phyloP scores from a whole-genome alignment of 108 stramenopile species.

The Parietichytrium sp. region DNA sequence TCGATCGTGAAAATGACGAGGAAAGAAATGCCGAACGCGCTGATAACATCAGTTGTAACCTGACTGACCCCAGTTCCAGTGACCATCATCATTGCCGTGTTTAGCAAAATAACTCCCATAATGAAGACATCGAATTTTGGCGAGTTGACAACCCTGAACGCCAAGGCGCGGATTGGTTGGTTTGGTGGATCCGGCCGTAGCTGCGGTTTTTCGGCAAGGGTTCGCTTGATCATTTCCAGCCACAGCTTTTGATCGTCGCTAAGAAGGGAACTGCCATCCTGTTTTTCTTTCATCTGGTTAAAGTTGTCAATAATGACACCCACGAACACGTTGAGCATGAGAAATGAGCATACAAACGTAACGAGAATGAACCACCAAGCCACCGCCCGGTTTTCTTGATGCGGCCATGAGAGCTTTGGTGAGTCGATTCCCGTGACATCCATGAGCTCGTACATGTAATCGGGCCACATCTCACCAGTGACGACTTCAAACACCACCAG shows the following conservation, averaged over 20 bases:
- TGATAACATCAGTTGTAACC: slow-evolving; percentile 2
- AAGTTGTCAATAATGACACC: slow-evolving; percentile 73
- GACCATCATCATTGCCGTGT: slow-evolving; percentile 55
- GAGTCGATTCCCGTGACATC: slow-evolving; percentile 45
- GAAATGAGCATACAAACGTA: slow-evolving; percentile 66
- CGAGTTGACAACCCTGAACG: slow-evolving; percentile 37
- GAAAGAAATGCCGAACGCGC: slow-evolving; percentile 46
- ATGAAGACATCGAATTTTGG: slow-evolving; percentile 50
- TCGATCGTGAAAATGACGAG: slow-evolving; percentile 56
- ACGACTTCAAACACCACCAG: slow-evolving; percentile 54
- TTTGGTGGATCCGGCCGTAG: slow-evolving; percentile 41
- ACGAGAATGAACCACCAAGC: slow-evolving; percentile 61
- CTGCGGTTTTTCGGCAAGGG: slow-evolving; percentile 32
- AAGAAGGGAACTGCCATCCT: slow-evolving; percentile 23
- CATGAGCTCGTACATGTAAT: slow-evolving; percentile 52
- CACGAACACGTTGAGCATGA: slow-evolving; percentile 73
- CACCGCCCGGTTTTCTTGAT: slow-evolving; percentile 42
- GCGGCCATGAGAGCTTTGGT: slow-evolving; percentile 37
- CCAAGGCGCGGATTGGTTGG: neutral
- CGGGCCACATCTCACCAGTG: slow-evolving; percentile 54
- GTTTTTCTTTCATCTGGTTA: slow-evolving; percentile 55
- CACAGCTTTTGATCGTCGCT: slow-evolving; percentile 56
- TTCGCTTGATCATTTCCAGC: slow-evolving; percentile 52
- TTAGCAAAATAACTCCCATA: slow-evolving; percentile 54
- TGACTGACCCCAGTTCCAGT: slow-evolving; percentile 38